A percentile compares a stretch with the other conserved stretches of the same genome.
phyloP scores from a whole-genome alignment of 2,329 filamentous ascomycete species.

The Nemania sp. region DNA sequence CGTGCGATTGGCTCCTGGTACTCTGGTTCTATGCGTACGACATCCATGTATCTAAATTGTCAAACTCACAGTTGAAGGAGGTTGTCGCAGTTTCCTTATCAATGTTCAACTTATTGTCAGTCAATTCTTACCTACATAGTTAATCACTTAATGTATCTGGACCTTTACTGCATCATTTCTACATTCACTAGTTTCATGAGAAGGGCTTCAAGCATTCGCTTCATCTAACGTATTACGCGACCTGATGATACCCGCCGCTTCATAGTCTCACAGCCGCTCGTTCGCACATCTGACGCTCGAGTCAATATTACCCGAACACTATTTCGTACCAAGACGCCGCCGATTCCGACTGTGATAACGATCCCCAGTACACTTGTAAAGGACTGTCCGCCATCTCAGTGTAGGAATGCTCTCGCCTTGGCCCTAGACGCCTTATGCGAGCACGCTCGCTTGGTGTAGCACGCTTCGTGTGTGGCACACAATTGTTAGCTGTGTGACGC shows the following conservation, averaged over 20 bases:
- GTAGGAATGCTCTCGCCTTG: constrained; percentile 13
- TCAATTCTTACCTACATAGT: too few relatives aligned
- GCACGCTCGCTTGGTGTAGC: constrained; percentile 5
- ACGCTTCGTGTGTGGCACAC: constrained; percentile 1
- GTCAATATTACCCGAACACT: neutral
- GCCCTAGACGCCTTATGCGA: constrained; percentile 5
- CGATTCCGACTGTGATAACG: neutral
- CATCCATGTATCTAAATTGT: constrained; percentile 1
- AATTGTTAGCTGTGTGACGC: constrained; percentile 44
- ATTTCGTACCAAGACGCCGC: neutral
- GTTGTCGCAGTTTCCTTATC: constrained; percentile 13
- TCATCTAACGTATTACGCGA: too few relatives aligned
- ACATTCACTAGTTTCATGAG: constrained; percentile 1
- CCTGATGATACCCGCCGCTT: neutral
- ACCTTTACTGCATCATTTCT: neutral
- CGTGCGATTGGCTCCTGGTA: neutral
- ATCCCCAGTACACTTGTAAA: neutral
- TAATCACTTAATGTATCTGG: too few relatives aligned
- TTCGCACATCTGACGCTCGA: too few relatives aligned
- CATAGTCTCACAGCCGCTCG: neutral
- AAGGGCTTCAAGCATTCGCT: constrained; percentile 3
- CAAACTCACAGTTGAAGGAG: neutral
- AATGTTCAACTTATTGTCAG: neutral
- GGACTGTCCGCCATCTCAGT: neutral
- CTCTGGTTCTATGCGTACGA: too few relatives aligned